Conservation (phyloP, 176 grass and related monocot genomes). For the Phoenix roebelenii region DNA sequence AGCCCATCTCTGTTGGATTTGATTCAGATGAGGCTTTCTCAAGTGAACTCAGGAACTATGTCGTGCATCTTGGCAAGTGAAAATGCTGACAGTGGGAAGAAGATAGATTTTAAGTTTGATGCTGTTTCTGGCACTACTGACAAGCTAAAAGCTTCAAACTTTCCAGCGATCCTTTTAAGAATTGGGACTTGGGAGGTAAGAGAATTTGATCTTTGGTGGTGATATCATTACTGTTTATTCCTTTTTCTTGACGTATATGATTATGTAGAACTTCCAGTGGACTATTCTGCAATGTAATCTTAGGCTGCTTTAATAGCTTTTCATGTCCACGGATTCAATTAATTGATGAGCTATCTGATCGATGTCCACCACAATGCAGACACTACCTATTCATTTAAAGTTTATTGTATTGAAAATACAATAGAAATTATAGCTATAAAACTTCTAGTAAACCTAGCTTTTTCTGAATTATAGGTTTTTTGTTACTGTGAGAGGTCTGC, state of each 20-base stretch:
- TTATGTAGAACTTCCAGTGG: too few species aligned
- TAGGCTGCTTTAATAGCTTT: too few species aligned
- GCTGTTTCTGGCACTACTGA: conserved; percentile 16
- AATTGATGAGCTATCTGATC: too few species aligned
- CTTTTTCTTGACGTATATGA: neutral
- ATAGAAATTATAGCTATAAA: too few species aligned
- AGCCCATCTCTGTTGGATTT: conserved; percentile 54
- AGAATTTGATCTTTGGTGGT: neutral
- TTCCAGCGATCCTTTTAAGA: conserved; percentile 47
- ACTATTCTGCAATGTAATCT: too few species aligned
- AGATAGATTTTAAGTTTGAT: conserved; percentile 24
- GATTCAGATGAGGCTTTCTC: conserved; percentile 41
- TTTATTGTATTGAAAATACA: too few species aligned
- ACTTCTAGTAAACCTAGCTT: too few species aligned
- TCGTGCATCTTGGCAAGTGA: conserved; percentile 8
- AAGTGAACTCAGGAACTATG: conserved; percentile 25
- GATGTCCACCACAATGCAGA: too few species aligned
- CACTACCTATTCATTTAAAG: too few species aligned
- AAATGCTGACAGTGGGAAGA: conserved; percentile 22
- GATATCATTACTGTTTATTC: neutral
- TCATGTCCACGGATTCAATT: too few species aligned
- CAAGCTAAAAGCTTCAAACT: conserved; percentile 76
- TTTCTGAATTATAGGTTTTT: too few species aligned
- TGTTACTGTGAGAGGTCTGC: too few species aligned
- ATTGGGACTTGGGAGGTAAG: conserved; percentile 89